Base-by-base conservation (phyloP, 345 rosid species). In the Geranium rotundifolium region DNA sequence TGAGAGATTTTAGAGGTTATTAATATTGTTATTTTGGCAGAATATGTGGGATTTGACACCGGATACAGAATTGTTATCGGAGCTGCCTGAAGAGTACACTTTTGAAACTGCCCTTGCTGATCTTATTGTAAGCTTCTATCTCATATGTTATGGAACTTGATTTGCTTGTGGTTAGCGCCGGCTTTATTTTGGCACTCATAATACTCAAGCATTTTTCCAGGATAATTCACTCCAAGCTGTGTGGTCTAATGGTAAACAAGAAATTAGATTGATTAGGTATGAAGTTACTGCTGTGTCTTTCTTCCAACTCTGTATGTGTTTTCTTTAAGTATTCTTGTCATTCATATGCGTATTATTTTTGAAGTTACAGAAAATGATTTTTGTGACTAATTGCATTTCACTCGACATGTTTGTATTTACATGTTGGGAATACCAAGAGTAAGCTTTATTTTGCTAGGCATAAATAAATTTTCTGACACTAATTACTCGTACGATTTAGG, bases 41-140 rank as follows among this genome's bases (percentile, higher is more conserved):
- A 76, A 84, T 55, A 76, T 89, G 90, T 89, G 92, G 92, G 92
- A 89, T 70, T 67, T 89, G 70, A 89, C 96, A 0, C 96, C 90
- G 1, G 80, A 82, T 41, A 77, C 90, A 9, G 84, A 81, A 5
- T 30, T 86, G 57, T 67, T 89, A 1, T 71, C 9, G 70, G 85
- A 84, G 66, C 66, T 84, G 14, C 96, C 90, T 0, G 85, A 82
- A 58, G 90, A 79, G 8, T 84, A 86, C 71, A 71, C 69, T 56
- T 84, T 79, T 68, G 92, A 82, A 68, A 77, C 88, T 39, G 90
- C 96, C 49, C 82, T 84, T 14, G 86, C 89, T 0, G 96, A 88
- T 75, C 76, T 88, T 66, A 86, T 86, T 31, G 92, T 82, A 76
- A 75, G 85, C 70, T 58, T 50, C 18, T 16, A 61, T 57, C 41